phyloP scores from a whole-genome alignment of 352 stramenopile species.

The Halophytophthora batemanensis region DNA sequence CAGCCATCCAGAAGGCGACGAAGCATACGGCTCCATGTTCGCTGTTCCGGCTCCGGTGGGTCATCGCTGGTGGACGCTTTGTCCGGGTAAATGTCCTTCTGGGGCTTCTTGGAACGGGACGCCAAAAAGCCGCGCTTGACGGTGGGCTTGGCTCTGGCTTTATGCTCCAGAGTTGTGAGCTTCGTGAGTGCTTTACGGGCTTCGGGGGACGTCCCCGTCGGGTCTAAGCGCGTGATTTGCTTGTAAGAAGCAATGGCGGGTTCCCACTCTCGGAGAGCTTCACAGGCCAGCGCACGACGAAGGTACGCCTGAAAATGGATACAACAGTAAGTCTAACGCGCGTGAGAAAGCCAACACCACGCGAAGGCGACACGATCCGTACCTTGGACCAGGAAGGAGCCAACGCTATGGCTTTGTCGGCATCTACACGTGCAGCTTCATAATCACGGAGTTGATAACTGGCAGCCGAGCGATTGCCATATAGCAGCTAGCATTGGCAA shows the following conservation, averaged over 20 bases:
- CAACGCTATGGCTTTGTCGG: slow-evolving; percentile 69
- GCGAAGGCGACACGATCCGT: too few species aligned
- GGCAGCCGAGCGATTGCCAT: slow-evolving; percentile 88
- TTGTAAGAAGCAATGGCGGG: slow-evolving; percentile 80
- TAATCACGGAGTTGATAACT: slow-evolving; percentile 72
- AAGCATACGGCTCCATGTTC: slow-evolving; percentile 68
- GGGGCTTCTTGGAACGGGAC: slow-evolving; percentile 21
- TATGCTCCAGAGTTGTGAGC: slow-evolving; percentile 28
- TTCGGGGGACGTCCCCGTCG: slow-evolving; percentile 16
- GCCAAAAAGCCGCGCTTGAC: slow-evolving; percentile 56
- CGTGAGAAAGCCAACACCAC: not conserved
- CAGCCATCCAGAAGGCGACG: slow-evolving; percentile 57
- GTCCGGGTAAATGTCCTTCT: slow-evolving; percentile 54
- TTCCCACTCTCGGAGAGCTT: slow-evolving; percentile 46
- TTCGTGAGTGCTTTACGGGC: slow-evolving; percentile 58
- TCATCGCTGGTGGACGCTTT: slow-evolving; percentile 46
- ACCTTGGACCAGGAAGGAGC: slow-evolving; percentile 90
- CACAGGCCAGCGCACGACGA: slow-evolving; percentile 83
- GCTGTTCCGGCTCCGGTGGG: slow-evolving; percentile 30
- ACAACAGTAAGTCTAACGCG: not conserved
- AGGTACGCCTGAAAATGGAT: slow-evolving; percentile 61
- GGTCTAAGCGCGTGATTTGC: slow-evolving; percentile 63
- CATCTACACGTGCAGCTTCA: slow-evolving; percentile 77
- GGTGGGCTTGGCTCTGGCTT: slow-evolving; percentile 10
- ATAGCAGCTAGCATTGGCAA: slow-evolving; percentile 43